These are phyloP conservation scores for Naganishia vaughanmartiniae DNA, from an alignment of 768 basidiomycete species.

Conservation along the genomic window DNA sequence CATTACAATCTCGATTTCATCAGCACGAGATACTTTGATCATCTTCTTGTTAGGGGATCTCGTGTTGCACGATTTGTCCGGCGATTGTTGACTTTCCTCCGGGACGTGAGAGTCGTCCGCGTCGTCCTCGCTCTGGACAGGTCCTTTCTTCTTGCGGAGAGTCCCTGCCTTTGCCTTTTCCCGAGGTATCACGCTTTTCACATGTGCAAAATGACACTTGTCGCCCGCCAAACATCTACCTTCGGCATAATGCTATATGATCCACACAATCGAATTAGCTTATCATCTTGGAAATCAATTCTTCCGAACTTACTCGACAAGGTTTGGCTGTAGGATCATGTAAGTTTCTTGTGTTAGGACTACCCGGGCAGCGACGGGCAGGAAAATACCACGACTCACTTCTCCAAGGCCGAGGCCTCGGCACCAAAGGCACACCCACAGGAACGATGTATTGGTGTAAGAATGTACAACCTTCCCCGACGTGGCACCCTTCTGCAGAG, in stretches of 20 bases:
- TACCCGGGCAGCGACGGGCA: neutral
- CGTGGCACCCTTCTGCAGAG: slow-evolving; percentile 43
- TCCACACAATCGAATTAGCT: neutral
- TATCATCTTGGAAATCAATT: neutral
- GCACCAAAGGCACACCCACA: slow-evolving; percentile 35
- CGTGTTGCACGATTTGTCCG: neutral
- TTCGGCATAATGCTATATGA: slow-evolving; percentile 44
- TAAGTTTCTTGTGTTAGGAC: neutral
- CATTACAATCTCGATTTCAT: neutral
- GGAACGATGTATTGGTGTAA: slow-evolving; percentile 48
- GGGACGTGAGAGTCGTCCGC: neutral
- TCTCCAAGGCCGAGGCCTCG: slow-evolving; percentile 49
- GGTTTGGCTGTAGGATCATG: slow-evolving; percentile 9
- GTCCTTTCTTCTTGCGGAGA: neutral
- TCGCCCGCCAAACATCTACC: slow-evolving; percentile 46
- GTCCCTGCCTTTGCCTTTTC: neutral
- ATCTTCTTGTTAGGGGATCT: neutral
- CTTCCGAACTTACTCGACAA: slow-evolving; percentile 16
- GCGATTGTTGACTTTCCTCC: neutral
- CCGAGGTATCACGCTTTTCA: slow-evolving; percentile 7
- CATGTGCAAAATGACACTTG: slow-evolving; percentile 50
- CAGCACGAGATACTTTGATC: slow-evolving; percentile 26
- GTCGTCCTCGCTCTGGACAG: neutral
- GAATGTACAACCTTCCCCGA: slow-evolving; percentile 42
- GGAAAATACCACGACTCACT: slow-evolving; percentile 26